Base-by-base conservation (phyloP, 306 rosid genomes). In the Vigna mungo region DNA sequence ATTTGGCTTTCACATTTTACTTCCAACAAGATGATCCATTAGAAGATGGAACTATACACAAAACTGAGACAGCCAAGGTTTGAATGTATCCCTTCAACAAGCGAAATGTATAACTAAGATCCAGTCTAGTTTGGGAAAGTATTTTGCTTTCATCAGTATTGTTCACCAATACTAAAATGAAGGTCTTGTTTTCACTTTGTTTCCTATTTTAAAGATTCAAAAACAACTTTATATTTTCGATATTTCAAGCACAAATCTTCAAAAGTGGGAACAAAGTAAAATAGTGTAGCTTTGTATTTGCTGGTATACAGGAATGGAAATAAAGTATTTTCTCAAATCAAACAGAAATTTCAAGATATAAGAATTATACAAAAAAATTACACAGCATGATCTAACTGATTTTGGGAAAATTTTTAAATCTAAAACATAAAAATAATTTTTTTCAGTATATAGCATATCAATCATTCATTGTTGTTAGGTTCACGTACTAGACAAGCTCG, bases 21-120 rank as follows among this genome's bases (percentile, higher is more conserved):
- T 77, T 69, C 52, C 78, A 80, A 41, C 34, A 70, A 72, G 34
- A 41, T 39, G 56, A 43, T 59, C 51, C 53, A 82, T 52, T 54
- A 20, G 60, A 10, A 17, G 6, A 20, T 71, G 53, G 64, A 52
- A 15, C 51, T 60, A 71, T 67, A 78, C 67, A 46, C 54, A 44
- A 68, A 68, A 39, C 32, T 67, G 56, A 83, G 53, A 36, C 25
- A 80, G 36, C 55, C 70, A 59, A 79, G 62, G 70, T 47, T 69
- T 53, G 15, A 17, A 63, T 47, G 43, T 67, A 80, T 25, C 55
- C 76, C 67, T 48, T 59, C n/a, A 53, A 61, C 27, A 59, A 66
- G 43, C 62, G 56, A 59, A 65, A 37, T 43, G 18, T 36, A 72
- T 7, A 49, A 9, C 32, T 43, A 62, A 62, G 25, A 34, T 14